A percentile compares a stretch with the other conserved stretches of the same genome.
Evolutionary conservation across 805 yeast species (phyloP).

Genomic region (Wickerhamiella cacticola): DNA sequence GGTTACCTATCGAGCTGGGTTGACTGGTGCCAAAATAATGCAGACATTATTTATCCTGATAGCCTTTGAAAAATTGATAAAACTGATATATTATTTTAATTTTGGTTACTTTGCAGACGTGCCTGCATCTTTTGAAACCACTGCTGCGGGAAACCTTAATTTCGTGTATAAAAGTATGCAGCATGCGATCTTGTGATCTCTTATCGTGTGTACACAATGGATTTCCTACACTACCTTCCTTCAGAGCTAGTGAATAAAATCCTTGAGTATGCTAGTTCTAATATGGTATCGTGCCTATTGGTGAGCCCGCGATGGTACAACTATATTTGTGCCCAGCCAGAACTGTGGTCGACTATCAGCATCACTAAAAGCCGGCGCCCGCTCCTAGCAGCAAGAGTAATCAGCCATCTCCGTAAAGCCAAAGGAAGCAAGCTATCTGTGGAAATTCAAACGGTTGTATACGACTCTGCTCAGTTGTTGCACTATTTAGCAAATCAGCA

Average conservation of each 20-base stretch:
- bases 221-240: background rate
- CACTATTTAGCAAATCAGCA: background rate
- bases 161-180: background rate
- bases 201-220: too few relatives aligned
- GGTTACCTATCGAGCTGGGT: slow-evolving; percentile 11
- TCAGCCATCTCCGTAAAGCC: background rate
- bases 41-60: slow-evolving; percentile 8
- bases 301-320: background rate
- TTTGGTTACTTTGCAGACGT: too few relatives aligned
- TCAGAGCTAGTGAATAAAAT: background rate
- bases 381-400: background rate
- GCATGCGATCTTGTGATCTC: too few relatives aligned
- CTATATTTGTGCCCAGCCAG: background rate
- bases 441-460: background rate
- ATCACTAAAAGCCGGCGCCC: background rate
- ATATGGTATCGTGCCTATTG: background rate
- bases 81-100: too few relatives aligned
- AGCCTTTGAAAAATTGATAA: background rate
- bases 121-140: too few relatives aligned
- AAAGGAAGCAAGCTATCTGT: background rate
- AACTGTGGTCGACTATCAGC: background rate
- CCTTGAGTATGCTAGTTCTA: background rate
- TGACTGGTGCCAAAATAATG: slow-evolving; percentile 10
- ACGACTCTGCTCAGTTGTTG: background rate
- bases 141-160: background rate